Conservation (phyloP, 139 green algal genomes). For the Dunaliella sp. region DNA sequence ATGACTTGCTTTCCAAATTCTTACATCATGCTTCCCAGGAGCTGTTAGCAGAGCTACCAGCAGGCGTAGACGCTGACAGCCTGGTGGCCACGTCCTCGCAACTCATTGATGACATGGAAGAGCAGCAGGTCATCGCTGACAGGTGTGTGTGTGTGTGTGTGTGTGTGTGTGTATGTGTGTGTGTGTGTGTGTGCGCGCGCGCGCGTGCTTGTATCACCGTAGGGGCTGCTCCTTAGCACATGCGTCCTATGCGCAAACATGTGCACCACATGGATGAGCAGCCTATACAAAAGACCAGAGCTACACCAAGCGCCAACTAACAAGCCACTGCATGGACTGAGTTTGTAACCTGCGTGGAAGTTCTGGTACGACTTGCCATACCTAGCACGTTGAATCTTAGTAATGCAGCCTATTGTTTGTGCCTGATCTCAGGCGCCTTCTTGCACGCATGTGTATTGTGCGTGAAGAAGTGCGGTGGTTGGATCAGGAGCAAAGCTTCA, state of each 20-base stretch:
- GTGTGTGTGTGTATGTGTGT: neutral
- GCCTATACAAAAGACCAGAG: too few species aligned
- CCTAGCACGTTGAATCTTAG: neutral
- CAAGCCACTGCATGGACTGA: neutral
- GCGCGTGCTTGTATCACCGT: neutral
- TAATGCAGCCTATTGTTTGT: neutral
- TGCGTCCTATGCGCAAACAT: too few species aligned
- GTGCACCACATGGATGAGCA: too few species aligned
- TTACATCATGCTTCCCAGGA: neutral
- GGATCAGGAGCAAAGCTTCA: constrained; percentile 28
- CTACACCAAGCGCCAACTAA: neutral
- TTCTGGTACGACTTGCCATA: neutral
- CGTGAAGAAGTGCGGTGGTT: constrained; percentile 48
- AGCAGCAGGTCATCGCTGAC: constrained; percentile 37
- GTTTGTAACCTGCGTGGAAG: neutral
- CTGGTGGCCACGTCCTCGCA: constrained; percentile 40
- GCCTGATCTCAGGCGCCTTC: constrained; percentile 19
- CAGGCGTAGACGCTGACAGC: constrained; percentile 17
- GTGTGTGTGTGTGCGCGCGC: neutral
- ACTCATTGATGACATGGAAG: constrained; percentile 66
- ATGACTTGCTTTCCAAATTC: too few species aligned
- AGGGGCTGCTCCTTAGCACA: too few species aligned
- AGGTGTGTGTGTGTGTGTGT: neutral
- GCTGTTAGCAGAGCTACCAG: constrained; percentile 24
- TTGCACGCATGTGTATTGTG: constrained; percentile 49